Conservation (phyloP, 306 rosid species). For the Trifolium repens region DNA sequence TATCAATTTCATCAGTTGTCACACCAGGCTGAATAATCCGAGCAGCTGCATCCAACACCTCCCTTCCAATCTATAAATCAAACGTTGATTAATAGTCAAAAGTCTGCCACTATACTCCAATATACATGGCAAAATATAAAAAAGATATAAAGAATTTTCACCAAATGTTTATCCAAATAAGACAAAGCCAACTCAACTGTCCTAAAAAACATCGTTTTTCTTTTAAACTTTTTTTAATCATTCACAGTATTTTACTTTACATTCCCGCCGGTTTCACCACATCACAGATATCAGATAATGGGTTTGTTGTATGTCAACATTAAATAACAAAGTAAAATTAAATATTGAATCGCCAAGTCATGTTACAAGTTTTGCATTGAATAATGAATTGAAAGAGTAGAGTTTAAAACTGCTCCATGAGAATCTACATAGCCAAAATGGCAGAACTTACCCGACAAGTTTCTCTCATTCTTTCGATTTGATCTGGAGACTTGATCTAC, state of each 20-base stretch:
- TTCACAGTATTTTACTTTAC: neutral
- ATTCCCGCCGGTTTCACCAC: neutral
- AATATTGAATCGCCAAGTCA: neutral
- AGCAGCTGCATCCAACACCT: conserved; percentile 95
- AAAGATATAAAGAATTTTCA: neutral
- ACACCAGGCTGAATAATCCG: conserved; percentile 82
- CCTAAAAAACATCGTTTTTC: conserved; percentile 2
- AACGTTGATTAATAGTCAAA: neutral
- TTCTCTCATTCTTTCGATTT: conserved; percentile 85
- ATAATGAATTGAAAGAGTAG: neutral
- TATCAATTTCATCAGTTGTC: conserved; percentile 93
- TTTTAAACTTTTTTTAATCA: neutral
- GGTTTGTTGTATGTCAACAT: neutral
- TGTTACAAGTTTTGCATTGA: neutral
- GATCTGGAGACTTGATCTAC: conserved; percentile 81
- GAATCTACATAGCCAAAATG: neutral
- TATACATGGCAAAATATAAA: conserved; percentile 2
- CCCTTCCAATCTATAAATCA: conserved; percentile 70
- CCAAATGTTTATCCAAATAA: conserved; percentile 10
- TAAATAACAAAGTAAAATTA: neutral
- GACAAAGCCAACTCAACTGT: conserved; percentile 11
- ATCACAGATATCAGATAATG: neutral
- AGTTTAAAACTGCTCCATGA: neutral
- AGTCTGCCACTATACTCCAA: neutral
- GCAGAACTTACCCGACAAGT: conserved; percentile 66